Conservation (phyloP, 1,284 basidiomycete species). For the Caloboletus inedulis region DNA sequence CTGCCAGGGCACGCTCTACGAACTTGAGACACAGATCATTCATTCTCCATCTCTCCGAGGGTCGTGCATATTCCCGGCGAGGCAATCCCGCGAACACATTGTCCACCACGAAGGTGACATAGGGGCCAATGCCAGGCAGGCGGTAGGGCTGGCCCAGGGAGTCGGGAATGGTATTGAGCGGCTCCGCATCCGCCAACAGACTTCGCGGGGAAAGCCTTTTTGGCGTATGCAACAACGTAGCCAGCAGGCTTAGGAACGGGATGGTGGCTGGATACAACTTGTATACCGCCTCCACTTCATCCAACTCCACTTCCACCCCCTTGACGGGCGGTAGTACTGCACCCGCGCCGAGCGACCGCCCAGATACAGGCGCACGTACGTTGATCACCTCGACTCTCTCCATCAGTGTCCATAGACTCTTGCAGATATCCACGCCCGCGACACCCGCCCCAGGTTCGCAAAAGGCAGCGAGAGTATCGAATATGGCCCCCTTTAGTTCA, state of each 20-base stretch:
- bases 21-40: conserved; percentile 84
- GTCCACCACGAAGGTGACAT: conserved; percentile 83
- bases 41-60: conserved; percentile 83
- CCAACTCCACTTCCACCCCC: conserved; percentile 78
- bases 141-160: conserved; percentile 73
- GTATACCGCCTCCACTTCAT: conserved; percentile 79
- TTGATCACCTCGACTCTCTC: conserved; percentile 85
- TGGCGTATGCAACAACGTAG: conserved; percentile 75
- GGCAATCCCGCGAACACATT: conserved; percentile 77
- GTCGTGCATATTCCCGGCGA: conserved; percentile 69
- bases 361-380: conserved; percentile 45
- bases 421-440: conserved; percentile 76
- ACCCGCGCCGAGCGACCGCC: conserved; percentile 32
- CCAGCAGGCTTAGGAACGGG: conserved; percentile 82
- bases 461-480: conserved; percentile 85
- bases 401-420: conserved; percentile 78
- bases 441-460: conserved; percentile 71
- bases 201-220: conserved; percentile 63
- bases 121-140: conserved; percentile 73
- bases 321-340: conserved; percentile 51
- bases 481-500: conserved; percentile 88
- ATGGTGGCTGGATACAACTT: conserved; percentile 84
- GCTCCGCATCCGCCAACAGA: conserved; percentile 57
- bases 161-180: conserved; percentile 73
- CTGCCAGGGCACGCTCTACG: conserved; percentile 78